Evolutionary conservation across 192 early-diverging fungal species (phyloP), one percentile per base, ranked within the genome.

Genomic region (Pilaira anomala): DNA sequence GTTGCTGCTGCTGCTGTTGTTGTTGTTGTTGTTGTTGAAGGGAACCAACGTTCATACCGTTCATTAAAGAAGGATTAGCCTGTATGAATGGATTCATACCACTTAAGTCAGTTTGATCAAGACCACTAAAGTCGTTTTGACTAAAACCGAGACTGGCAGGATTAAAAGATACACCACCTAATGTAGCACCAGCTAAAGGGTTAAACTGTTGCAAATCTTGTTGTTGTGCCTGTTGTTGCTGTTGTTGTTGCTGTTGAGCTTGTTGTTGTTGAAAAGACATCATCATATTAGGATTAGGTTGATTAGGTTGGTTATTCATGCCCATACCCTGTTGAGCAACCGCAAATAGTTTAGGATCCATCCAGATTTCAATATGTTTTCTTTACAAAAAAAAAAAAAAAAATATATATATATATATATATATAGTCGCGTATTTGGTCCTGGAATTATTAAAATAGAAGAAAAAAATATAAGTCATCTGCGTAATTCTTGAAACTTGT

Each of bases 61-160:
- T 53, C 45, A 49, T 49, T 22, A 49, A 49, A 13, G 28, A 28
- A 21, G 60, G 44, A 9, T 62, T 62, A 7, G 60, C 33, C 25
- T 58, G 44, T 16, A 49, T 51, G 30, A 50, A 50, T 25, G 46
- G 62, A 18, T 63, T 52, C 7, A 63, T 30, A 42, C 30, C 39
- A 51, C 22, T 39, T 19, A 63, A 49, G 45, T 63, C 62, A 22
- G 62, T 6, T 51, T 50, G 62, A 63, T 63, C 62, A 16, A 63
- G 36, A n/a, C 12, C 25, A 18, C 16, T 8, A 52, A 52, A 63
- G 11, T 63, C 62, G 13, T 42, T 48, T 28, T 33, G 62, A 2
- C 29, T 21, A 52, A 53, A 68, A 51, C 44, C 45, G 29, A 50
- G 46, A 50, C 18, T 49, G 19, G 41, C 41, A 24, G 56, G 16